Conservation (phyloP, 2,329 filamentous ascomycete species). For the Trichoderma polysporum region DNA sequence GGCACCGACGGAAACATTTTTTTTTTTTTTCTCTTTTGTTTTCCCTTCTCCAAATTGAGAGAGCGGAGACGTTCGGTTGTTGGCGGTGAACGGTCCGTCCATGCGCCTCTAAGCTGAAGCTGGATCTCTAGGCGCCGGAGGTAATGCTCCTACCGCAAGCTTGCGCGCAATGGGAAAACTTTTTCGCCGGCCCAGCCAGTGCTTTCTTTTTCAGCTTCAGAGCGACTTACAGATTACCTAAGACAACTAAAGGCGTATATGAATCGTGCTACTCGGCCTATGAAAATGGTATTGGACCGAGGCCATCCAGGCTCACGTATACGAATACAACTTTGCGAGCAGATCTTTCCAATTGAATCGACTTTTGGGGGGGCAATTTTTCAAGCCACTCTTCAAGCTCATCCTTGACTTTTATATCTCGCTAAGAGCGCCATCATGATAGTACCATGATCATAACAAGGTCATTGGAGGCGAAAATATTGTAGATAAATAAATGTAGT, state of each 20-base stretch:
- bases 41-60: neutral
- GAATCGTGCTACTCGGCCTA: neutral
- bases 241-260: neutral
- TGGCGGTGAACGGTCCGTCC: neutral
- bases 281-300: neutral
- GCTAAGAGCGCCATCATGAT: neutral
- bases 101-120: neutral
- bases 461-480: neutral
- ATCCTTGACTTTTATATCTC: neutral
- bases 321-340: neutral
- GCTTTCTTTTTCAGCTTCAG: neutral
- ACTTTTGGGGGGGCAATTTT: neutral
- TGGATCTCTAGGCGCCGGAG: constrained; percentile 1
- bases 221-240: neutral
- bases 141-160: constrained; percentile 11
- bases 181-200: neutral
- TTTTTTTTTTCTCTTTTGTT: neutral
- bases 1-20: neutral
- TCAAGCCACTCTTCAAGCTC: neutral
- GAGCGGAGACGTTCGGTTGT: neutral
- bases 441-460: neutral
- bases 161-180: constrained; percentile 15
- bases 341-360: neutral
- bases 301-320: neutral
- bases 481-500: neutral